Percentiles rank a stretch among this genome's conserved stretches.
Conservation (phyloP, 345 rosid species). For the Citrus australasica region DNA sequence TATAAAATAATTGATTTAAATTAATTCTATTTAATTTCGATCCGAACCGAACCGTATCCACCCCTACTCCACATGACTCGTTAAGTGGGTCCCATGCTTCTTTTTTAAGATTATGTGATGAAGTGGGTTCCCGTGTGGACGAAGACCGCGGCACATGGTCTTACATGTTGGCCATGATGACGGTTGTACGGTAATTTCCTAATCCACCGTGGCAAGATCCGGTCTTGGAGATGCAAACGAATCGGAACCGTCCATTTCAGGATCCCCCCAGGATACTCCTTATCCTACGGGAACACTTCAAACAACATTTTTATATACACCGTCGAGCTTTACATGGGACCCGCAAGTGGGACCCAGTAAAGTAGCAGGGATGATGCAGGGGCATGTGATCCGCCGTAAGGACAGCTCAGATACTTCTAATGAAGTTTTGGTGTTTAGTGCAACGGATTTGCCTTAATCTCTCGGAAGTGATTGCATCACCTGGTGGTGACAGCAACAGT, state of each 20-base stretch:
- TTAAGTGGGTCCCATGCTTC: neutral
- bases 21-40: too few relatives aligned
- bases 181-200: neutral
- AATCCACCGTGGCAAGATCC: conserved; percentile 24
- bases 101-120: neutral
- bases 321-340: conserved; percentile 6
- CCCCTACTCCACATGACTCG: neutral
- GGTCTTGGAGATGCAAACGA: conserved; percentile 2
- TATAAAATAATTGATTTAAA: too few relatives aligned
- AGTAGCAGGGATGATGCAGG: neutral
- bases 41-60: too few relatives aligned
- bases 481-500: neutral
- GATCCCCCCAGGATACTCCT: neutral
- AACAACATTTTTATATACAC: neutral
- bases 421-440: conserved; percentile 6
- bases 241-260: conserved; percentile 9
- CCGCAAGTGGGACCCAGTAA: neutral
- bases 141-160: conserved; percentile 22
- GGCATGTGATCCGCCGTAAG: conserved; percentile 31
- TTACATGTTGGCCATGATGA: conserved; percentile 17
- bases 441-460: neutral
- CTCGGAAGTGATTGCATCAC: neutral
- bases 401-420: conserved; percentile 18
- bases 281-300: neutral
- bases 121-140: conserved; percentile 3